Percentiles rank a stretch among this genome's conserved stretches.
These are phyloP conservation scores for Aspergillus uvarum DNA, from an alignment of 2,329 filamentous ascomycete genomes.

Conservation along the genomic window DNA sequence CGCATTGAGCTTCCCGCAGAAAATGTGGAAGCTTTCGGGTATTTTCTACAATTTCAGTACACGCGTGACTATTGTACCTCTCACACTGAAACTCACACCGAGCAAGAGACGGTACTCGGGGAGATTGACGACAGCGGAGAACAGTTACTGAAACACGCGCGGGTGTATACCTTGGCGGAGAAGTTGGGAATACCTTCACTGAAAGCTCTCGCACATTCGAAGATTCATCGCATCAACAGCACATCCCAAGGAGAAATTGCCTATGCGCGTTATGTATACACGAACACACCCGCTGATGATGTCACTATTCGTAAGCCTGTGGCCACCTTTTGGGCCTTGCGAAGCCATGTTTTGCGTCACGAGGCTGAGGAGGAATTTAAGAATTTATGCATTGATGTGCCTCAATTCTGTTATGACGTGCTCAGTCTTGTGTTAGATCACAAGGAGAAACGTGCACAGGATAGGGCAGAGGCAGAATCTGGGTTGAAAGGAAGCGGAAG, in stretches of 20 bases:
- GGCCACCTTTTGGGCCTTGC: conserved; percentile 85
- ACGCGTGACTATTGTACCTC: conserved; percentile 82
- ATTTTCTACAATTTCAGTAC: conserved; percentile 81
- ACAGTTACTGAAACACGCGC: conserved; percentile 83
- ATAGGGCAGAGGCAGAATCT: conserved; percentile 38
- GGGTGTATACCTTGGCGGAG: conserved; percentile 83
- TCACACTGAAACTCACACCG: conserved; percentile 58
- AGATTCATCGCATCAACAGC: conserved; percentile 88
- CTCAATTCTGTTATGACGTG: conserved; percentile 91
- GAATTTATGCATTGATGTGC: conserved; percentile 79
- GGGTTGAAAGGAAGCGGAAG: conserved; percentile 37
- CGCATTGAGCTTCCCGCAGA: conserved; percentile 68
- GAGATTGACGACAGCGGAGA: conserved; percentile 73
- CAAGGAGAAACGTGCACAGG: conserved; percentile 43
- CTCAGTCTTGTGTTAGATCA: conserved; percentile 59
- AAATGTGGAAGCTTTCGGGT: conserved; percentile 71
- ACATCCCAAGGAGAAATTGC: conserved; percentile 87
- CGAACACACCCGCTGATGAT: conserved; percentile 69
- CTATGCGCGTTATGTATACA: conserved; percentile 89
- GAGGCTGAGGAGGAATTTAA: conserved; percentile 87
- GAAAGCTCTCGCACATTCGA: conserved; percentile 75
- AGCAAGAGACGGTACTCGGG: conserved; percentile 63
- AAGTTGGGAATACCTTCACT: conserved; percentile 69
- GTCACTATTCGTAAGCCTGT: conserved; percentile 74
- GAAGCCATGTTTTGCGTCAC: conserved; percentile 75